phyloP scores from a whole-genome alignment of 108 stramenopile species.

The Skeletonema grethae region DNA sequence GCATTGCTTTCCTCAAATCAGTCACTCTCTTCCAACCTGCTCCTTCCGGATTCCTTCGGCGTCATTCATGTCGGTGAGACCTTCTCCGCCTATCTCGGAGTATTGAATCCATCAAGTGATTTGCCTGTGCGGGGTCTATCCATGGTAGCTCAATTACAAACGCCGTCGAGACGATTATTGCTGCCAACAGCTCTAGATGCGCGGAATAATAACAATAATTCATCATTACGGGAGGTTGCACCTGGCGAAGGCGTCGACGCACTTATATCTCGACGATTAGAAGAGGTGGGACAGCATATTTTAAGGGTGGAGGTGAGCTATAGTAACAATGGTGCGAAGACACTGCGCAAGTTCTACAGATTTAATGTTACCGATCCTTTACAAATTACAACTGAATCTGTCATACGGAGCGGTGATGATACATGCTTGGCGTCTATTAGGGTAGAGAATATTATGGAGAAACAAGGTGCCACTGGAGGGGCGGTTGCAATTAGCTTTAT shows the following conservation, averaged over 20 bases:
- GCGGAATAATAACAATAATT: conserved; percentile 27
- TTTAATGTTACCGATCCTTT: conserved; percentile 80
- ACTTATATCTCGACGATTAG: conserved; percentile 74
- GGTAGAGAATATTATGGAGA: conserved; percentile 63
- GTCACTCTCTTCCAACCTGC: conserved; percentile 53
- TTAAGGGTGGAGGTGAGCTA: conserved; percentile 85
- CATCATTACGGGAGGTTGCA: conserved; percentile 29
- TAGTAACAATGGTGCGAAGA: conserved; percentile 58
- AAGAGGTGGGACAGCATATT: conserved; percentile 85
- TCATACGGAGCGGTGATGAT: conserved; percentile 58
- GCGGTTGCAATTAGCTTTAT: conserved; percentile 56
- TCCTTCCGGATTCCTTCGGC: conserved; percentile 85
- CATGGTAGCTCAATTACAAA: conserved; percentile 78
- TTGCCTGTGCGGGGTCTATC: conserved; percentile 60
- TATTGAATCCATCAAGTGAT: conserved; percentile 58
- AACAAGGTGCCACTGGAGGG: conserved; percentile 21
- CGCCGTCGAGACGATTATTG: conserved; percentile 68
- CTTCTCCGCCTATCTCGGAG: conserved; percentile 83
- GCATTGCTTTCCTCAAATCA: conserved; percentile 30
- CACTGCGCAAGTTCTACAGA: conserved; percentile 85
- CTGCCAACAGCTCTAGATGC: conserved; percentile 60
- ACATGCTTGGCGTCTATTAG: conserved; percentile 64
- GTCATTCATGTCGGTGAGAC: conserved; percentile 83
- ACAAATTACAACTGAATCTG: conserved; percentile 39
- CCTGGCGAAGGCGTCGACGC: conserved; percentile 70